Conservation (phyloP, 768 basidiomycete genomes). For the Serendipita sp. region DNA sequence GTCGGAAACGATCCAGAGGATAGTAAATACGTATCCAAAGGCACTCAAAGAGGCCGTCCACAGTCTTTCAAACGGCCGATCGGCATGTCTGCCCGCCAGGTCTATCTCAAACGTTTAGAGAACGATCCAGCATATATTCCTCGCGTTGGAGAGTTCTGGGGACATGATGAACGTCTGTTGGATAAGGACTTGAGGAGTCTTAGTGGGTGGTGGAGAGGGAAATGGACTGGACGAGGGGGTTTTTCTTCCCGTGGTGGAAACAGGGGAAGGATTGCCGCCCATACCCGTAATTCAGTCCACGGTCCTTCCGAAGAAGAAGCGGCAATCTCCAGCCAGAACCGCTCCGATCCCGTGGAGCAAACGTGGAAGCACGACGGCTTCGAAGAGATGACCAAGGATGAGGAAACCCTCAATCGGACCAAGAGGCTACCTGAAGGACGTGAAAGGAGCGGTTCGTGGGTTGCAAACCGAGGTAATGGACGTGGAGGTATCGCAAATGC, state of each 20-base stretch:
- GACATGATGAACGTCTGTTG: conserved; percentile 80
- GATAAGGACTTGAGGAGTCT: conserved; percentile 69
- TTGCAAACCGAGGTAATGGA: conserved; percentile 10
- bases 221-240: conserved; percentile 46
- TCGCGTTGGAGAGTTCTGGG: conserved; percentile 85
- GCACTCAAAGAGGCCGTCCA: conserved; percentile 7
- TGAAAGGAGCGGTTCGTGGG: conserved; percentile 28
- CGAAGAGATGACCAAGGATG: conserved; percentile 68
- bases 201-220: conserved; percentile 77
- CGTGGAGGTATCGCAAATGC: conserved; percentile 15
- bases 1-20: conserved; percentile 8
- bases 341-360: conserved; percentile 43
- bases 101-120: conserved; percentile 69
- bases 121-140: conserved; percentile 80
- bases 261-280: conserved; percentile 21
- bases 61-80: conserved; percentile 23
- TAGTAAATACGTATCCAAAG: conserved; percentile 13
- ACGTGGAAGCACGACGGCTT: conserved; percentile 79
- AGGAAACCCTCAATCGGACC: conserved; percentile 40
- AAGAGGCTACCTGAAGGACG: conserved; percentile 31
- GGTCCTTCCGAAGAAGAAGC: conserved; percentile 6
- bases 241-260: conserved; percentile 43
- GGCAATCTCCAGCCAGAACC: not conserved
- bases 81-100: conserved; percentile 60
- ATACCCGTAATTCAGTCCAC: conserved; percentile 5